Base-by-base conservation (phyloP, 768 basidiomycete species). In the Pisolithus albus region DNA sequence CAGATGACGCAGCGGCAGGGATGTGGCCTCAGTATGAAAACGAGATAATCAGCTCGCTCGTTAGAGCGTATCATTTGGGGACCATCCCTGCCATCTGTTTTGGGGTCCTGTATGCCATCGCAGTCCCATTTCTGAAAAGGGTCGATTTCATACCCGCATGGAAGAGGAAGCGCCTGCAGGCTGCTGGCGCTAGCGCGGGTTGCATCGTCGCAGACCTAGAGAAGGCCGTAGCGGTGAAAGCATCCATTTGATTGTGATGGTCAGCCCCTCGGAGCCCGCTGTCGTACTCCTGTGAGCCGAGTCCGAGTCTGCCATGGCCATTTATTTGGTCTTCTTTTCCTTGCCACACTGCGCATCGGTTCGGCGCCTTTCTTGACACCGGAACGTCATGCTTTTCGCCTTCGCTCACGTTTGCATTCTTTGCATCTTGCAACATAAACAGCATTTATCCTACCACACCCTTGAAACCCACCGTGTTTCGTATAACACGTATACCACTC, bases 1-100 rank as follows among this genome's bases (percentile, higher is more conserved):
- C 67, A 7, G 67, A 68, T 53, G 4, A 62, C 26, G 61, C 59
- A 42, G 51, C 67, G 5, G 34, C 30, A 3, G 46, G 46, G 18
- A 52, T 52, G 26, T 68, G 69, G 34, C 68, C 67, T n/a, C 53
- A 70, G 48, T 68, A 68, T 50, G 63, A 69, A 51, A 54, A 62
- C 6, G 56, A 68, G 43, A 68, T 68, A 36, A 37, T 67, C 8
- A 49, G 59, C 21, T 67, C 67, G 15, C 67, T 68, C 36, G 64
- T 68, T 46, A 67, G 58, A 50, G 67, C 61, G 0, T 68, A 70
- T 59, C 67, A 70, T 46, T 43, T 69, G 24, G 67, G 69, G 10
- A 69, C 54, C 39, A 57, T 69, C 34, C 67, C 67, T 18, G 64
- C 68, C 37, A 53, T 68, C 51, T 68, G 66, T 45, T 68, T 68